Evolutionary conservation across 2,329 filamentous ascomycete genomes (phyloP).

Genomic region (Aspergillus aculeatinus): DNA sequence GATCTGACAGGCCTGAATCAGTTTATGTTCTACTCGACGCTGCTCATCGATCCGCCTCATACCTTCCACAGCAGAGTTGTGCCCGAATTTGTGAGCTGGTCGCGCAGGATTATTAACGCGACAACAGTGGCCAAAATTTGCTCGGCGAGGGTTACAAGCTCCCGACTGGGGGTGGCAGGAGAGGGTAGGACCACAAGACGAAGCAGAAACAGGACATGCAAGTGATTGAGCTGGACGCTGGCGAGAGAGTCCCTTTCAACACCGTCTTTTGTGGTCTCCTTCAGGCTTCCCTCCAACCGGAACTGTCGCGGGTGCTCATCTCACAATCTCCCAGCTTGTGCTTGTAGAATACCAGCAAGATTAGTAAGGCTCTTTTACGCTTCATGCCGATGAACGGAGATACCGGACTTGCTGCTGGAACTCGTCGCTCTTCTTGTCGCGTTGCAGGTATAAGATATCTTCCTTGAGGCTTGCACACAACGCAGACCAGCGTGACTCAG

Average conservation of each 20-base stretch:
- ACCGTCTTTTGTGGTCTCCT: constrained; percentile 19
- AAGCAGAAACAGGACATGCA: constrained; percentile 29
- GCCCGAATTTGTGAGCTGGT: constrained; percentile 29
- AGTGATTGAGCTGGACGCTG: constrained; percentile 26
- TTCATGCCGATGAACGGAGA: too few relatives aligned
- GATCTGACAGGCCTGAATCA: constrained; percentile 14
- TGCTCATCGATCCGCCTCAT: neutral
- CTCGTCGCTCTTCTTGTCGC: constrained; percentile 23
- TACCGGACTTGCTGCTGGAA: too few relatives aligned
- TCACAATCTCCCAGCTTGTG: constrained; percentile 24
- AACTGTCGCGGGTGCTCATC: constrained; percentile 23
- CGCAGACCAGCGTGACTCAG: constrained; percentile 30
- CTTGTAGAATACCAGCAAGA: constrained; percentile 13
- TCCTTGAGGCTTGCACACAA: constrained; percentile 26
- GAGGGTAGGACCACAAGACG: constrained; percentile 24
- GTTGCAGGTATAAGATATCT: constrained; percentile 28
- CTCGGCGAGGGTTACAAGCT: constrained; percentile 26
- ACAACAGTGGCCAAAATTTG: constrained; percentile 30
- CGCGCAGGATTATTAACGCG: constrained; percentile 27
- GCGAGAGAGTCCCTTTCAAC: constrained; percentile 29
- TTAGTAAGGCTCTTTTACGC: too few relatives aligned
- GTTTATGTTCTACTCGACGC: neutral
- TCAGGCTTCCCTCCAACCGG: constrained; percentile 22
- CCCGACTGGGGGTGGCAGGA: constrained; percentile 25
- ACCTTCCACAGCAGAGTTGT: constrained; percentile 31